A percentile compares a stretch with the other conserved stretches of the same genome.
These are phyloP conservation scores for Urtica urens DNA, from an alignment of 306 rosid genomes.

Conservation along the genomic window DNA sequence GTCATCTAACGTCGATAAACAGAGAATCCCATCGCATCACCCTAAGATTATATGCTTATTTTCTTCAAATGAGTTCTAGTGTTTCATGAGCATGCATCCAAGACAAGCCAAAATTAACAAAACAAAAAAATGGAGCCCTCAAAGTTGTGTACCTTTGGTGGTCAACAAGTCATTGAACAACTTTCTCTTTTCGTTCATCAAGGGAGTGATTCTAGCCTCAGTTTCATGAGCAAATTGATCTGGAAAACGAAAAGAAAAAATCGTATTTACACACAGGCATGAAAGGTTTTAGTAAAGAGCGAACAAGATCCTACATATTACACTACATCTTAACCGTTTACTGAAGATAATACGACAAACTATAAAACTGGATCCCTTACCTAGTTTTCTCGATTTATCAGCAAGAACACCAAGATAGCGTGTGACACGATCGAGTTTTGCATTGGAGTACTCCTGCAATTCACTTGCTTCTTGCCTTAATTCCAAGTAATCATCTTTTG, in stretches of 20 bases:
- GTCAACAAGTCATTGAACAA: constrained; percentile 94
- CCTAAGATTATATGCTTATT: no score
- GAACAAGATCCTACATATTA: not conserved
- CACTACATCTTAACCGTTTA: not conserved
- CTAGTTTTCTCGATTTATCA: constrained; percentile 65
- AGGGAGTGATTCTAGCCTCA: constrained; percentile 79
- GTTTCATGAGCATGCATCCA: no score
- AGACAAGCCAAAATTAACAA: no score
- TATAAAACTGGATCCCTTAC: constrained; percentile 29
- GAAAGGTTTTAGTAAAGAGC: no score
- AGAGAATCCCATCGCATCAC: no score
- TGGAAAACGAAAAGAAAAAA: constrained; percentile 24
- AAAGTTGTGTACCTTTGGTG: constrained; percentile 63
- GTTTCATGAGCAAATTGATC: constrained; percentile 77
- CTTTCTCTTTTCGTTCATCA: constrained; percentile 74
- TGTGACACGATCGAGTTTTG: constrained; percentile 85
- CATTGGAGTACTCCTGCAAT: constrained; percentile 85
- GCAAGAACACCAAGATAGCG: constrained; percentile 95
- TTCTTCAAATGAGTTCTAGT: not conserved
- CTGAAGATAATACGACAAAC: not conserved
- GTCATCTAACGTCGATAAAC: no score
- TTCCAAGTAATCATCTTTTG: constrained; percentile 72
- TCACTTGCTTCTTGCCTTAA: constrained; percentile 88
- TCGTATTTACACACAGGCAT: no score
- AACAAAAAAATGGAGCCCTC: constrained; percentile 11